These are phyloP conservation scores for Blastocystis sp. DNA, from an alignment of 352 stramenopile genomes.

Conservation along the genomic window DNA sequence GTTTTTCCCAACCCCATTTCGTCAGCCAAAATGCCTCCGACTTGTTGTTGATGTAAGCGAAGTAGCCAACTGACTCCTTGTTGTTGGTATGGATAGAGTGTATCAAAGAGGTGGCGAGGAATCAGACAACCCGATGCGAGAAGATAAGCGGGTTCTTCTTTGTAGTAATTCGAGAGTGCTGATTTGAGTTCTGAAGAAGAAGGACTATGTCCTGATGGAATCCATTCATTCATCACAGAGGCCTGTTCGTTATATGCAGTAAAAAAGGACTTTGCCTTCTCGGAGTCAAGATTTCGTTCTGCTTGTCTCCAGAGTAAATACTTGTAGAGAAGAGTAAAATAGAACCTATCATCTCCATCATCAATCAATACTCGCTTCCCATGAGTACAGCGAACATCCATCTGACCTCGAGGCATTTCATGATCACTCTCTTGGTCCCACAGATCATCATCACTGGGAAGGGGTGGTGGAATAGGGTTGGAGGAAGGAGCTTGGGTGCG, in stretches of 20 bases:
- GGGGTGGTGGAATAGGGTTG: background rate
- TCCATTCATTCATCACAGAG: background rate
- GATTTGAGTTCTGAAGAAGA: background rate
- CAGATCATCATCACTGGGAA: background rate
- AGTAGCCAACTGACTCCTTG: constrained; percentile 93
- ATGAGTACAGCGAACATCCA: background rate
- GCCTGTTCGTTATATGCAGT: background rate
- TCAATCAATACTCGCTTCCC: background rate
- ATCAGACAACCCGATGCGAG: constrained; percentile 1
- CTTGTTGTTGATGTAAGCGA: constrained; percentile 88
- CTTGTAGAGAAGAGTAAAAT: background rate
- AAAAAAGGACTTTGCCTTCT: background rate
- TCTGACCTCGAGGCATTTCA: background rate
- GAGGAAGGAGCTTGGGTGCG: background rate
- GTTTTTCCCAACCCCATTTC: constrained; percentile 96
- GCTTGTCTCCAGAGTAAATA: background rate
- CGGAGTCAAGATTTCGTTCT: background rate
- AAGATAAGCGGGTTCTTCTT: background rate
- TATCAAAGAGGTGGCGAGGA: constrained; percentile 36
- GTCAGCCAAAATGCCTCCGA: constrained; percentile 91
- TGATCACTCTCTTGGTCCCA: constrained; percentile 1
- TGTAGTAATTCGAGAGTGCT: background rate
- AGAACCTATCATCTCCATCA: constrained; percentile 34
- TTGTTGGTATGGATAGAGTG: constrained; percentile 87
- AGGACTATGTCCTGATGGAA: background rate